Evolutionary conservation across 139 green algal species (phyloP), one percentile per base, ranked within the genome.

Genomic region (Deuterostichococcus epilithicus): DNA sequence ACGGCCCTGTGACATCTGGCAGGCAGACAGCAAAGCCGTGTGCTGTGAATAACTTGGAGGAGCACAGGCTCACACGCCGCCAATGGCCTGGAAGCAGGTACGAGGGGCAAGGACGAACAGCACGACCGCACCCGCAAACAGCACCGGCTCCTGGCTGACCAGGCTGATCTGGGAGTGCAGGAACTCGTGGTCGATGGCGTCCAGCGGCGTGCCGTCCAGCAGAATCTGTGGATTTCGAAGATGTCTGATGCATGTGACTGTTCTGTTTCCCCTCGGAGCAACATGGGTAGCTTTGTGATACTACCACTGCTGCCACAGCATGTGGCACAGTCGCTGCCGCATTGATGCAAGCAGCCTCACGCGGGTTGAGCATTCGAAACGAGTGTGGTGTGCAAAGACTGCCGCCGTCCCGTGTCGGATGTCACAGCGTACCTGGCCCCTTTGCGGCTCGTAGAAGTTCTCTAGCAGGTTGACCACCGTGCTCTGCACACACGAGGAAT

Each of bases 401-500:
- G n/a, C n/a, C n/a, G n/a, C n/a, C n/a, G n/a, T n/a, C n/a, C n/a
- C n/a, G n/a, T n/a, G n/a, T n/a, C n/a, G n/a, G 42, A 52, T 39
- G 36, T 2, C 42, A 8, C 45, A 6, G 22, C 42, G n/a, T 20
- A 70, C 58, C 66, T 34, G 34, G 25, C 32, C 60, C 72, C 15
- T 52, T 45, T 75, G 71, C 10, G 74, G 85, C 47, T 85, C 86
- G 78, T 91, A 92, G 73, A 92, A 90, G 45, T 80, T 77, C 67
- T 88, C 60, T 8, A 91, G 70, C n/a, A 92, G 90, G 76, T 95
- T 96, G 23, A 97, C 88, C 59, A 98, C 92, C 72, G 84, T 93
- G 68, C 81, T 89, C 52, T 63, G 52, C 52, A 28, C 18, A 3
- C 52, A 28, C n/a, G n/a, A n/a, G n/a, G n/a, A n/a, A n/a, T n/a